Base-by-base conservation (phyloP, 2,329 filamentous ascomycete genomes). In the Akanthomyces uredinophilus region DNA sequence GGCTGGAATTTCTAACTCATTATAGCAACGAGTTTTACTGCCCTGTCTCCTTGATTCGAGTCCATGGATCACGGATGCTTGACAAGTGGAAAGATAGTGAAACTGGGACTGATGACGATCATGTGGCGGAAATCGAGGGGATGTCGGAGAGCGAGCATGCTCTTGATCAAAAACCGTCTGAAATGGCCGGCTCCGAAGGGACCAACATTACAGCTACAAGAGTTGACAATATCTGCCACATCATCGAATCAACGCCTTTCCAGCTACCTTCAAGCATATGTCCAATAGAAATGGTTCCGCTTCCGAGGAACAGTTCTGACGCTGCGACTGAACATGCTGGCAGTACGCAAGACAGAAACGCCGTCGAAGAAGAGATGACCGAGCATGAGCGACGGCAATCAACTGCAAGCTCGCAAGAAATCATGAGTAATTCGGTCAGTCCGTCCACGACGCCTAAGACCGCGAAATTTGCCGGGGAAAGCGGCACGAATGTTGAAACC, bases 21-120 rank as follows among this genome's bases (percentile, higher is more conserved):
- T 99, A 94, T 73, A 95, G 95, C 10, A 96, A 93, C 68, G 95
- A 99, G 72, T 99, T 91, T 73, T 99, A 96, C 73, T 99, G 95
- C 70, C 95, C 95, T 0, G 79, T 99, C 18, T 97, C 94, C 64
- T 77, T 99, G 20, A 80, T 99, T 59, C 86, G 95, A 60, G 90
- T 99, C 5, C 95, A 99, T 74, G 95, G 95, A 7, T 96, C 94
- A 0, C 95, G 96, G 79, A 90, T 99, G 87, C 86, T 98, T 69
- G 92, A 99, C 72, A 93, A 94, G 62, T 91, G 90, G 78, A 92
- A 94, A 71, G 90, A 96, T 61, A 88, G 90, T 62, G 91, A 96
- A 66, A 79, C 81, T 46, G 79, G 82, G 18, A 84, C 84, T 61
- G 84, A 87, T n/a, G 86, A 89, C 18, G 84, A 86, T 20, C 79